Conservation (phyloP, 345 rosid species). For the Gynandropsis gynandra region DNA sequence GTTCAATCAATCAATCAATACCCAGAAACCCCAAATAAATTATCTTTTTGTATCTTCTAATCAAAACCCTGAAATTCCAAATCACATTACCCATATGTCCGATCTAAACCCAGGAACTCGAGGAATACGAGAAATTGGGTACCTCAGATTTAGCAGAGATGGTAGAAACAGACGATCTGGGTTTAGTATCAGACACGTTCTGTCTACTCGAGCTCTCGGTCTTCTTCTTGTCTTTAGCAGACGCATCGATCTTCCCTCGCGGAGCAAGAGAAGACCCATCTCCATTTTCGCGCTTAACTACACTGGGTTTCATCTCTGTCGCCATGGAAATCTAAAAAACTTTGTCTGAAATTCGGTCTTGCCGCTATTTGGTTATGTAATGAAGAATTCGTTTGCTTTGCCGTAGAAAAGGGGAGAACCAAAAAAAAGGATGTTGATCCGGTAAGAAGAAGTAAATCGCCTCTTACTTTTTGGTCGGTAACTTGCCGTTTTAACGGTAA, state of each 20-base stretch:
- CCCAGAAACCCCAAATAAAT: neutral
- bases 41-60: neutral
- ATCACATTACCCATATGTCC: neutral
- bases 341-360: conserved; percentile 13
- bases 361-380: neutral
- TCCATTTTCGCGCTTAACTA: conserved; percentile 42
- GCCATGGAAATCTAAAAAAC: conserved; percentile 31
- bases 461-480: too few relatives aligned
- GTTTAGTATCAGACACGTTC: conserved; percentile 34
- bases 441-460: neutral
- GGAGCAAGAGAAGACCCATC: conserved; percentile 39
- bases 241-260: conserved; percentile 33
- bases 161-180: conserved; percentile 34
- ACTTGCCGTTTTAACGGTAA: conserved; percentile 18
- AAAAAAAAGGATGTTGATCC: neutral
- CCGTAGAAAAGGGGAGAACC: conserved; percentile 7
- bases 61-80: neutral
- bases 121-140: conserved; percentile 17
- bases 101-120: conserved; percentile 16
- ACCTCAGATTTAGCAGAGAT: conserved; percentile 48
- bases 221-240: conserved; percentile 45
- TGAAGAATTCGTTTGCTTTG: neutral
- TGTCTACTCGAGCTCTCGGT: conserved; percentile 42
- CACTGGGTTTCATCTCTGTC: conserved; percentile 39
- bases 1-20: neutral